A percentile compares a stretch with the other conserved stretches of the same genome.
phyloP scores from a whole-genome alignment of 1,139 yeast species.

The Pneumocystis murina region DNA sequence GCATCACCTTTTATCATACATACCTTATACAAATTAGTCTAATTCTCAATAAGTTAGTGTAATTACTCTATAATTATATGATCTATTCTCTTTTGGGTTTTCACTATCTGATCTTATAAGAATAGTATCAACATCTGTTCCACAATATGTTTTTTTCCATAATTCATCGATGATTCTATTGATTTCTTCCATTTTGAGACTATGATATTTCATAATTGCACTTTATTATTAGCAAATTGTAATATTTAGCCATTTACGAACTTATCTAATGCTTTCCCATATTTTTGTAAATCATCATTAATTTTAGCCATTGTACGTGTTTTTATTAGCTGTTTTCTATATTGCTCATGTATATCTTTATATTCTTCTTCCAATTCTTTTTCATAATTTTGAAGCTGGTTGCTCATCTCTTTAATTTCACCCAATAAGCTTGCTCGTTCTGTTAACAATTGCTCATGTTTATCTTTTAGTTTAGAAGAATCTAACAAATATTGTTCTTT shows the following conservation, averaged over 20 bases:
- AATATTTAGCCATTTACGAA: neutral
- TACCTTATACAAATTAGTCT: conserved; percentile 19
- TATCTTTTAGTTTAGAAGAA: conserved; percentile 39
- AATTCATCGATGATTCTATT: conserved; percentile 74
- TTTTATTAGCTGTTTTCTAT: conserved; percentile 58
- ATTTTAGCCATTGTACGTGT: conserved; percentile 64
- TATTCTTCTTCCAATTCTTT: conserved; percentile 57
- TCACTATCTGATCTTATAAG: conserved; percentile 71
- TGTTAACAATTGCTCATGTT: conserved; percentile 45
- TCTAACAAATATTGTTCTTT: conserved; percentile 49
- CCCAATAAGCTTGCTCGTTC: conserved; percentile 56
- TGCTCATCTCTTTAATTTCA: conserved; percentile 68
- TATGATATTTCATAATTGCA: conserved; percentile 88
- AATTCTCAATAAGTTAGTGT: conserved; percentile 8
- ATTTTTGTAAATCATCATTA: conserved; percentile 71
- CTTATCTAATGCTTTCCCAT: conserved; percentile 68
- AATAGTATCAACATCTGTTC: conserved; percentile 92
- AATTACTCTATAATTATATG: conserved; percentile 66
- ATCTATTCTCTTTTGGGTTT: conserved; percentile 44
- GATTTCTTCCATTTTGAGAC: conserved; percentile 83
- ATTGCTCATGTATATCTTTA: conserved; percentile 45
- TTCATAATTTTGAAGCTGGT: conserved; percentile 44
- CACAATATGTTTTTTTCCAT: conserved; percentile 89
- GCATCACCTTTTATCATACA: conserved; percentile 88
- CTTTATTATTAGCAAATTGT: conserved; percentile 15